Percentiles rank a stretch among this genome's conserved stretches.
Evolutionary conservation across 2,329 filamentous ascomycete genomes (phyloP).

Genomic region (Hymenoscyphus fructigenus): DNA sequence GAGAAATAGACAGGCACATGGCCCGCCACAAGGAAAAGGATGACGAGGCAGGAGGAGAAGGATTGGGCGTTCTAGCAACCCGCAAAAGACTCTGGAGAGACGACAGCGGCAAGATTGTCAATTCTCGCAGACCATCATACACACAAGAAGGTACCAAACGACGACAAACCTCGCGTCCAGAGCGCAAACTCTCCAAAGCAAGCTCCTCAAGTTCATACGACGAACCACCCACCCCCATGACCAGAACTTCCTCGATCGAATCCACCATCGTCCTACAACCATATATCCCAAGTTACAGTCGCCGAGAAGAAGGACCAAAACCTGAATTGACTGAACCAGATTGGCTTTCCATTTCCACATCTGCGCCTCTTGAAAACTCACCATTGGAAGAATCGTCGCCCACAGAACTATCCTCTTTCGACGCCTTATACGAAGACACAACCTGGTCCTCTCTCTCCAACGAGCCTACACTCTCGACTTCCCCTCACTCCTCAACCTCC

Average conservation of each 20-base stretch:
- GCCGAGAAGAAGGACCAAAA: constrained; percentile 4
- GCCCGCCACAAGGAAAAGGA: constrained; percentile 47
- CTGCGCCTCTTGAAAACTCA: background rate
- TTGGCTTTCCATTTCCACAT: constrained; percentile 8
- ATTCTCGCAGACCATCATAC: constrained; percentile 40
- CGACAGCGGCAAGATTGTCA: constrained; percentile 46
- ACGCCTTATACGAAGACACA: constrained; percentile 34
- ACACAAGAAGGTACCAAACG: constrained; percentile 31
- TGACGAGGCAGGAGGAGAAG: constrained; percentile 48
- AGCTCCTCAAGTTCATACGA: constrained; percentile 14
- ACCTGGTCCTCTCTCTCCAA: constrained; percentile 28
- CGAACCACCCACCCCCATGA: constrained; percentile 24
- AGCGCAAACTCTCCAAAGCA: constrained; percentile 22
- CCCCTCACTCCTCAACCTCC: constrained; percentile 24
- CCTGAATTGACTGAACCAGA: constrained; percentile 12
- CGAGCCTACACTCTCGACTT: constrained; percentile 6
- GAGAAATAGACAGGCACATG: constrained; percentile 52
- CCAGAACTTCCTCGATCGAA: constrained; percentile 23
- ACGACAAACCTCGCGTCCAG: constrained; percentile 24
- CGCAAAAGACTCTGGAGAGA: constrained; percentile 51
- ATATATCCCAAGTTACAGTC: constrained; percentile 3
- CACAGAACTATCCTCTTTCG: constrained; percentile 28
- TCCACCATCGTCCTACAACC: constrained; percentile 30
- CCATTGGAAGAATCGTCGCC: constrained; percentile 6
- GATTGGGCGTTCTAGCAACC: constrained; percentile 46